A percentile compares a stretch with the other conserved stretches of the same genome.
Evolutionary conservation across 441 rosid genomes (phyloP).

Genomic region (Euphorbia corollata): DNA sequence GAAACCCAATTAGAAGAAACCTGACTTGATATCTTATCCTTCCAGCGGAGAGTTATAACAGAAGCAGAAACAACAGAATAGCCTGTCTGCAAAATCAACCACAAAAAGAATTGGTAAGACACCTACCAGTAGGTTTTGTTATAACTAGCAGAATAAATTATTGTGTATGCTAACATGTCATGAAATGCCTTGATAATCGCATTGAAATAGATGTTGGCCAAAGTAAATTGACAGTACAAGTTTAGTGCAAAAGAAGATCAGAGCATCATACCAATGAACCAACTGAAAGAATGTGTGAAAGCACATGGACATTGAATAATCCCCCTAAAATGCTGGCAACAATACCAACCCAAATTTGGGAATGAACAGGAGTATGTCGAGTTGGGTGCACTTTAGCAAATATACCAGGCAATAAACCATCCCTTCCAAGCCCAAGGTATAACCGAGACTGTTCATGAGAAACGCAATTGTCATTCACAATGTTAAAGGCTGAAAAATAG

Average conservation of each 20-base stretch:
- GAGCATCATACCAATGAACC: slow-evolving; percentile 73
- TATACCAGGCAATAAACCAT: slow-evolving; percentile 32
- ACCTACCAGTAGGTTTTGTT: not conserved
- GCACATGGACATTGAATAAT: slow-evolving; percentile 68
- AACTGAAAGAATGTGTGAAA: slow-evolving; percentile 92
- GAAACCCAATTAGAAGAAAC: slow-evolving; percentile 47
- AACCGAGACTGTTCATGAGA: slow-evolving; percentile 67
- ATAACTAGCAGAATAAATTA: not conserved
- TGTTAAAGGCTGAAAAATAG: slow-evolving; percentile 13
- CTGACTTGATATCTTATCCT: slow-evolving; percentile 46
- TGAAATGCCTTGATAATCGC: not conserved
- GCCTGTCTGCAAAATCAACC: slow-evolving; percentile 63
- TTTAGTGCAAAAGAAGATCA: slow-evolving; percentile 3
- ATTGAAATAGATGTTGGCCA: not conserved
- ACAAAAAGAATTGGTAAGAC: slow-evolving; percentile 11
- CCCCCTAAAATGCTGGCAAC: slow-evolving; percentile 77
- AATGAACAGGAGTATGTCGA: slow-evolving; percentile 76
- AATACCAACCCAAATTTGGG: slow-evolving; percentile 93
- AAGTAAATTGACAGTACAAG: not conserved
- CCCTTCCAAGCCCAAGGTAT: slow-evolving; percentile 39
- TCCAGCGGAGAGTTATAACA: slow-evolving; percentile 73
- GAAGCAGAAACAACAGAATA: slow-evolving; percentile 96
- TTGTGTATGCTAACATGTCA: not conserved
- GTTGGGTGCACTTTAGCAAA: slow-evolving; percentile 54
- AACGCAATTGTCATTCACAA: slow-evolving; percentile 24